These are phyloP conservation scores for Colletotrichum kahawae DNA, from an alignment of 2,329 filamentous ascomycete genomes.

Conservation along the genomic window DNA sequence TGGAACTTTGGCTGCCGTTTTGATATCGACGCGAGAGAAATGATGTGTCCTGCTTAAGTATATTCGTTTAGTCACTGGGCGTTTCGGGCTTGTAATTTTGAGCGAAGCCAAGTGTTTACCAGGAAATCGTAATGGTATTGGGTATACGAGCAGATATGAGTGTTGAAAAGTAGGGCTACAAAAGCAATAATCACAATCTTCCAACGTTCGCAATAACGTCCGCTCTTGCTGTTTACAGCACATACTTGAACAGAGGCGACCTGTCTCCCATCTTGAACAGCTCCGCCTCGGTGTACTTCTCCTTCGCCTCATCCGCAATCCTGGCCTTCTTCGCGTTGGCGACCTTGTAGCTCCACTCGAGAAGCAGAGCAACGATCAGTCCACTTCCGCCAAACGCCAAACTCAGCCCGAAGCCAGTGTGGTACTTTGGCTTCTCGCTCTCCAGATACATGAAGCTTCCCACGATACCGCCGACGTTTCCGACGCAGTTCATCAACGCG, in stretches of 20 bases:
- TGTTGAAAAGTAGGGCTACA: not conserved
- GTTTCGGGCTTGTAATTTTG: accelerated
- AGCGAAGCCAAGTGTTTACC: not conserved
- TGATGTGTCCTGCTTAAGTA: not conserved
- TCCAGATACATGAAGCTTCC: constrained; percentile 33
- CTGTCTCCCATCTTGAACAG: constrained; percentile 35
- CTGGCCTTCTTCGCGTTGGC: constrained; percentile 30
- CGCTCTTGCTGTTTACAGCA: not conserved
- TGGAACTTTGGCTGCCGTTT: not conserved
- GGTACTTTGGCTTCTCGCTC: constrained; percentile 53
- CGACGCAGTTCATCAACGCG: constrained; percentile 33
- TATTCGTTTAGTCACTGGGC: not conserved
- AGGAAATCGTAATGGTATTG: not conserved
- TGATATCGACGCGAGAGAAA: not conserved
- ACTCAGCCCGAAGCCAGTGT: constrained; percentile 37
- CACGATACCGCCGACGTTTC: constrained; percentile 32
- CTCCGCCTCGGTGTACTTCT: constrained; percentile 33
- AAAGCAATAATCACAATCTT: not conserved
- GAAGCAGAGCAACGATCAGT: constrained; percentile 31
- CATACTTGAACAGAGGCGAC: constrained; percentile 28
- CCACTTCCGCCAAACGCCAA: constrained; percentile 34
- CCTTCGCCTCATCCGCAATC: constrained; percentile 25
- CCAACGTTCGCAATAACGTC: not conserved
- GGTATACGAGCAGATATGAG: not conserved
- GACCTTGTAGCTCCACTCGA: constrained; percentile 33